A percentile compares a stretch with the other conserved stretches of the same genome.
phyloP scores from a whole-genome alignment of 305 asterid species.

The Fraxinus albicans region DNA sequence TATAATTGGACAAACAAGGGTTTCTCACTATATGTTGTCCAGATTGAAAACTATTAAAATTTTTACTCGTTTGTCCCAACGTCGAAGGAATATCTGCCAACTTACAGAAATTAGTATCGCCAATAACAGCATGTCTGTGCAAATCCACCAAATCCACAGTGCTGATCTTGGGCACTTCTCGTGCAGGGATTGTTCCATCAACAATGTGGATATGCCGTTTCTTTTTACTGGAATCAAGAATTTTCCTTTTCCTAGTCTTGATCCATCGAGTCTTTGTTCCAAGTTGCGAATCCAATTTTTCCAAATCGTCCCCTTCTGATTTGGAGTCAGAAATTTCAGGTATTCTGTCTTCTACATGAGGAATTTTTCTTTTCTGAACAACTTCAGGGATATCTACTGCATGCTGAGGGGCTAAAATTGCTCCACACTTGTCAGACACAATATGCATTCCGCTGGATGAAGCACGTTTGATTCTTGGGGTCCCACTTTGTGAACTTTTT shows the following conservation, averaged over 20 bases:
- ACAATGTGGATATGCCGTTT: constrained; percentile 22
- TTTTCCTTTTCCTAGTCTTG: constrained; percentile 33
- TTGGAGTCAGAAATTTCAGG: constrained; percentile 30
- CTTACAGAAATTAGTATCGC: constrained; percentile 18
- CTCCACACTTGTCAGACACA: constrained; percentile 29
- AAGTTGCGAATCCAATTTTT: constrained; percentile 14
- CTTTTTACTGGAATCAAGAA: constrained; percentile 27
- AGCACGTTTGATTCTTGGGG: constrained; percentile 22
- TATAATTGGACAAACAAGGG: constrained; percentile 17
- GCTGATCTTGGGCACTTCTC: constrained; percentile 18
- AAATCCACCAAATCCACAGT: constrained; percentile 1
- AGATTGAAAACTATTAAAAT: constrained; percentile 7
- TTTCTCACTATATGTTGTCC: constrained; percentile 25
- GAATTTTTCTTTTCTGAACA: constrained; percentile 35
- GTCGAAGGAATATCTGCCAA: constrained; percentile 11
- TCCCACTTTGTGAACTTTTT: constrained; percentile 20
- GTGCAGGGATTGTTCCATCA: constrained; percentile 11
- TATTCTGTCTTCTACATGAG: constrained; percentile 36
- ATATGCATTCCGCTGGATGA: constrained; percentile 26
- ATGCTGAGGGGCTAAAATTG: constrained; percentile 20
- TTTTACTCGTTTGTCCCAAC: constrained; percentile 21
- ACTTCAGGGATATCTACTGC: constrained; percentile 15
- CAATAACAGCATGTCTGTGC: constrained; percentile 22
- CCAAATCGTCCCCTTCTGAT: constrained; percentile 28
- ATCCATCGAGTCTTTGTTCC: constrained; percentile 20